These are phyloP conservation scores for Moesziomyces parantarcticus DNA, from an alignment of 1,284 basidiomycete species.

Conservation along the genomic window DNA sequence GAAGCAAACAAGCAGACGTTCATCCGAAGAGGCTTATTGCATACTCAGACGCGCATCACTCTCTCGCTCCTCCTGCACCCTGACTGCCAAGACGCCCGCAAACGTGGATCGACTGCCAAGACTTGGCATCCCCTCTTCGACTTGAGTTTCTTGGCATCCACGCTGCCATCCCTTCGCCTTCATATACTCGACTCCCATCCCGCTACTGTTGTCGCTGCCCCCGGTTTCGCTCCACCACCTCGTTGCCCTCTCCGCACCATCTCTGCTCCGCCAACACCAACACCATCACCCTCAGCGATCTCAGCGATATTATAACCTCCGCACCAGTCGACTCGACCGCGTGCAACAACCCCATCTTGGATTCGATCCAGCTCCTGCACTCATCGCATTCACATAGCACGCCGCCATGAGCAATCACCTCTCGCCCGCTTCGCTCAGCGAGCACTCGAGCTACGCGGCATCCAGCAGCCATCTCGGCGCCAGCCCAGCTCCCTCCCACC, in stretches of 20 bases:
- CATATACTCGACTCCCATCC: constrained; percentile 38
- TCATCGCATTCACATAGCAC: neutral
- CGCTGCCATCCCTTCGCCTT: constrained; percentile 5
- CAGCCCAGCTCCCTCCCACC: constrained; percentile 45
- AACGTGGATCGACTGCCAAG: constrained; percentile 48
- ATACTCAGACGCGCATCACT: constrained; percentile 1
- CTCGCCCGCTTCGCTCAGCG: constrained; percentile 45
- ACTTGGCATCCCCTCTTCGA: constrained; percentile 35
- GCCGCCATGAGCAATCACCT: constrained; percentile 41
- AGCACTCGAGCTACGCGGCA: constrained; percentile 47
- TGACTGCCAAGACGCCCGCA: constrained; percentile 4
- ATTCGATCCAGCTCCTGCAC: neutral
- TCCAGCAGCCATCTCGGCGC: constrained; percentile 39
- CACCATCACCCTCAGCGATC: neutral
- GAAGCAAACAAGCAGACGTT: no score
- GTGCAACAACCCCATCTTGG: neutral
- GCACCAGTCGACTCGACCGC: no score
- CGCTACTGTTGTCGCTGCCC: neutral
- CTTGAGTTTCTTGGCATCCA: constrained; percentile 43
- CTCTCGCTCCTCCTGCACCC: constrained; percentile 8
- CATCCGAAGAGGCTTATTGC: no score
- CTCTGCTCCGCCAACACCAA: no score
- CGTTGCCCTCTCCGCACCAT: neutral
- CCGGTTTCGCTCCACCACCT: constrained; percentile 8
- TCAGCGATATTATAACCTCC: no score